Evolutionary conservation across 2,329 filamentous ascomycete species (phyloP), one percentile per base, ranked within the genome.

Genomic region (Elsinoe arachidis): DNA sequence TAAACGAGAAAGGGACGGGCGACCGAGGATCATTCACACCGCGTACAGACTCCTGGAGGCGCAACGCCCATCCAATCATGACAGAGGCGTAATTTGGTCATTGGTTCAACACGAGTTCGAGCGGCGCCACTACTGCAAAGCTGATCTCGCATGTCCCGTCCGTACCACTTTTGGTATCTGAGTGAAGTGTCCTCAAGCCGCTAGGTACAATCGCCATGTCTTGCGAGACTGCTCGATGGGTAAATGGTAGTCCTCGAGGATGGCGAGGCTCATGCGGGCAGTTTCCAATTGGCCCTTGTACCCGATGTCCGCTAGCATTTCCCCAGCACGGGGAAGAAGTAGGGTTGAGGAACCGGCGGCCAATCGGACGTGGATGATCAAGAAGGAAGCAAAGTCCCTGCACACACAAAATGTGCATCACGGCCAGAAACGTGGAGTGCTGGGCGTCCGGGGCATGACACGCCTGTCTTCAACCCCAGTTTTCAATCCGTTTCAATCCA

Each of bases 1-100:
- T 56, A 37, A 41, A 56, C 54, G 54, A 56, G 41, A 56, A 47
- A 21, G 9, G 23, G 39, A 15, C 54, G 54, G 54, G 39, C 54
- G 23, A 41, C n/a, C 19, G 26, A 46, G 33, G 54, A 34, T 53
- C 33, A 53, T 14, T 53, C 34, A 23, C 11, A 53, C 33, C 14
- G 49, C 17, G 49, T 34, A 37, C 33, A 34, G n/a, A 38, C 15
- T 37, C 34, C 33, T 26, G n/a, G 49, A 53, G 49, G 49, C 49
- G 33, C 33, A 35, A 53, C 49, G 49, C 49, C 41, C 33, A 21
- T 53, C 49, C 49, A 23, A 39, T 38, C 23, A 26, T 53, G 49
- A 34, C 9, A 23, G 35, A 10, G 9, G 30, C 49, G 19, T 33
- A 15, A 35, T 17, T 9, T 21, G 17, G 17, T 37, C 49, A 53